Conservation (phyloP, 2,329 filamentous ascomycete species). For the Raffaelea ambrosiae region DNA sequence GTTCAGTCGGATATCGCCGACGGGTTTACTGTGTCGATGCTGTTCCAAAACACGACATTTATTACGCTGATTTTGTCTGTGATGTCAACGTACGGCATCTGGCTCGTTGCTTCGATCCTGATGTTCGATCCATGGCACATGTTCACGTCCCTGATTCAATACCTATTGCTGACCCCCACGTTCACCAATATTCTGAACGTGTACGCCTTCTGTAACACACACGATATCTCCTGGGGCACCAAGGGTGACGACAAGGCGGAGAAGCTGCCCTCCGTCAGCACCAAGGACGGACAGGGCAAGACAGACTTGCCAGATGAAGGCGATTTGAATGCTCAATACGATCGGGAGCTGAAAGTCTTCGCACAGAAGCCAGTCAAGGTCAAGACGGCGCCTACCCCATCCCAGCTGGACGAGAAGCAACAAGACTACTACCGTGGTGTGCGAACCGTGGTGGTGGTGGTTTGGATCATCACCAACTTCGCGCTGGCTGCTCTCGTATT, state of each 20-base stretch:
- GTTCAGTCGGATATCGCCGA: slow-evolving; percentile 64
- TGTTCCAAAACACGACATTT: slow-evolving; percentile 85
- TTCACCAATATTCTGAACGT: slow-evolving; percentile 99
- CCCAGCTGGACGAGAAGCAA: slow-evolving; percentile 66
- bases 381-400: slow-evolving; percentile 48
- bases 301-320: slow-evolving; percentile 93
- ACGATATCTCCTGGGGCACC: slow-evolving; percentile 83
- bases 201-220: slow-evolving; percentile 97
- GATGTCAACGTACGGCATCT: slow-evolving; percentile 85
- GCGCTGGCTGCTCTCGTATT: slow-evolving; percentile 79
- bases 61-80: slow-evolving; percentile 90
- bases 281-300: slow-evolving; percentile 84
- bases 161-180: slow-evolving; percentile 86
- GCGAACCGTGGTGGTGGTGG: slow-evolving; percentile 79
- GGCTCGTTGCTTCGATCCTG: slow-evolving; percentile 81
- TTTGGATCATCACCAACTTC: slow-evolving; percentile 97
- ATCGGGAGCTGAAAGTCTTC: slow-evolving; percentile 71
- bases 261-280: slow-evolving; percentile 77
- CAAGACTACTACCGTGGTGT: slow-evolving; percentile 99
- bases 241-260: slow-evolving; percentile 96
- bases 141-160: slow-evolving; percentile 92
- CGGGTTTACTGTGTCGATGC: slow-evolving; percentile 59
- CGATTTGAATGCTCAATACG: slow-evolving; percentile 92
- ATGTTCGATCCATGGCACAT: slow-evolving; percentile 99
- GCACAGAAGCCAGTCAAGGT: slow-evolving; percentile 65